These are phyloP conservation scores for Dipteronia dyeriana DNA, from an alignment of 345 rosid species.

Conservation along the genomic window DNA sequence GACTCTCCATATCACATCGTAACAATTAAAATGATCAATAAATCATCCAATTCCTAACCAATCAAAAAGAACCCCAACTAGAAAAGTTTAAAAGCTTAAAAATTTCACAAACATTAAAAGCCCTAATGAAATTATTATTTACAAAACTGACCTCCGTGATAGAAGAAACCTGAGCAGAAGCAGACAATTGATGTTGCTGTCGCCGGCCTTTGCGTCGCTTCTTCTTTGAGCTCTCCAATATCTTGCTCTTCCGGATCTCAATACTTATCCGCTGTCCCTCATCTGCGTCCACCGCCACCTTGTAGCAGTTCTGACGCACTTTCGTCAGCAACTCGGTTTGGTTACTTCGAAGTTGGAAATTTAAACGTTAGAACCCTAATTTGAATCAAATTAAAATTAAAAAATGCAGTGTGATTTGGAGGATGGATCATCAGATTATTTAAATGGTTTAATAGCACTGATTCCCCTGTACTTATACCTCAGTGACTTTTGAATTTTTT, in stretches of 20 bases:
- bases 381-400: background rate
- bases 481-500: too few relatives aligned
- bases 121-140: background rate
- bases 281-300: conserved; percentile 80
- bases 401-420: background rate
- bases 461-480: too few relatives aligned
- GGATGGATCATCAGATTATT: background rate
- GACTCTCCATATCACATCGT: too few relatives aligned
- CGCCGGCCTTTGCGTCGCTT: conserved; percentile 82
- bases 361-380: background rate
- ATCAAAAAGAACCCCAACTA: background rate
- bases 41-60: background rate
- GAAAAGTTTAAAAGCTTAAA: background rate
- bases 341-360: background rate
- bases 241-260: conserved; percentile 83
- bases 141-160: conserved; percentile 39
- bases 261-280: conserved; percentile 90
- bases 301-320: conserved; percentile 70
- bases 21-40: background rate
- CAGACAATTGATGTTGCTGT: conserved; percentile 48
- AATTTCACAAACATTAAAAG: too few relatives aligned
- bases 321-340: conserved; percentile 67
- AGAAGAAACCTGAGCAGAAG: conserved; percentile 44
- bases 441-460: too few relatives aligned
- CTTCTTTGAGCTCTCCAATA: conserved; percentile 83